These are phyloP conservation scores for Ceratobasidium theobromae DNA, from an alignment of 1,284 basidiomycete genomes.

Conservation along the genomic window DNA sequence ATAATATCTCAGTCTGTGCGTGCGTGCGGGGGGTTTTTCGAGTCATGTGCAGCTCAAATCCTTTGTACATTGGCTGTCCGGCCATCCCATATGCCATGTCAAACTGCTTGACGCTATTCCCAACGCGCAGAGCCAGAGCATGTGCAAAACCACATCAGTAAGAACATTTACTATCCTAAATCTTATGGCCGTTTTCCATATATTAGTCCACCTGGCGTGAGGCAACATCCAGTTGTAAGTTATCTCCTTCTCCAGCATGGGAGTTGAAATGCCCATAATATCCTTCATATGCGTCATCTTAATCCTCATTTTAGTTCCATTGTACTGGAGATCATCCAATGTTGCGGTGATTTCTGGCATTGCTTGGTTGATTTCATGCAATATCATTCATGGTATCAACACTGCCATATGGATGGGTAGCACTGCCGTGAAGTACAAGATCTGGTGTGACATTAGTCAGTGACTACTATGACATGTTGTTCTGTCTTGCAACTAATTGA, in stretches of 20 bases:
- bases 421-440: constrained; percentile 38
- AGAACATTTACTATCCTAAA: too few species aligned
- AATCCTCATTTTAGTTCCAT: constrained; percentile 42
- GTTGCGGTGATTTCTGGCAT: constrained; percentile 57
- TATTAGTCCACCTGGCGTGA: too few species aligned
- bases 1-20: too few species aligned
- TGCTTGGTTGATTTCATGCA: constrained; percentile 57
- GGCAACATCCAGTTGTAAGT: too few species aligned
- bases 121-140: too few species aligned
- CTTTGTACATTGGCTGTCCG: too few species aligned
- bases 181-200: too few species aligned
- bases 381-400: constrained; percentile 59
- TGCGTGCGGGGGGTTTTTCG: too few species aligned
- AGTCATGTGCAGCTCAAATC: too few species aligned
- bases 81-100: too few species aligned
- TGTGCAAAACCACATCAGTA: too few species aligned
- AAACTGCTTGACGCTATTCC: too few species aligned
- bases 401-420: constrained; percentile 46
- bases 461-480: constrained; percentile 17
- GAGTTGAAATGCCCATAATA: constrained; percentile 33
- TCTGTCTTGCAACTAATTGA: constrained; percentile 6
- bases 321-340: constrained; percentile 55
- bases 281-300: constrained; percentile 40
- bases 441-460: constrained; percentile 49
- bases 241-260: constrained; percentile 1